Evolutionary conservation across 2,329 filamentous ascomycete species (phyloP).

Genomic region (Ophiocordyceps australis): DNA sequence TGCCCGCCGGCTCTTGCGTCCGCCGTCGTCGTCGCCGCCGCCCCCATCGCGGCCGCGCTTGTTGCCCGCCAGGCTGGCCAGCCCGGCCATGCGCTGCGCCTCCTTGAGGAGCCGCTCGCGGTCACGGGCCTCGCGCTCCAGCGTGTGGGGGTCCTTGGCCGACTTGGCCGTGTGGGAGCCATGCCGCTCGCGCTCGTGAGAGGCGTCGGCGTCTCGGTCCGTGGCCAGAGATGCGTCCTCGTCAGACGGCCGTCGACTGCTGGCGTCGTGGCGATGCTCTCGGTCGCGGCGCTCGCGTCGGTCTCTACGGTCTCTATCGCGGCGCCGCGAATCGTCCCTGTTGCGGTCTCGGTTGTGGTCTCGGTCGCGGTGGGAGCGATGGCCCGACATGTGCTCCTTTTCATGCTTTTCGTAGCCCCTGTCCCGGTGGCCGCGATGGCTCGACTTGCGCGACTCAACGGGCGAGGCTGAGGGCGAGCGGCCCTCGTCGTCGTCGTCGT

Average conservation of each 20-base stretch:
- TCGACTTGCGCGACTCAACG: conserved; percentile 34
- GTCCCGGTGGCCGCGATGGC: conserved; percentile 43
- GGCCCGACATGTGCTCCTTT: conserved; percentile 19
- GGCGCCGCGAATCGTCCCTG: conserved; percentile 8
- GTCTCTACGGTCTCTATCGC: conserved; percentile 14
- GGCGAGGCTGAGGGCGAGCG: conserved; percentile 49
- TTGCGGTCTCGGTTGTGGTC: conserved; percentile 24
- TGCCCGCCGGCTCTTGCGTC: conserved; percentile 17
- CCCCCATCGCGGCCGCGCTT: conserved; percentile 32
- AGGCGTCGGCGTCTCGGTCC: conserved; percentile 21
- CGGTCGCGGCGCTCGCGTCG: conserved; percentile 9
- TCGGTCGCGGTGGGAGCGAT: conserved; percentile 18
- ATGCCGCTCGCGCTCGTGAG: conserved; percentile 17
- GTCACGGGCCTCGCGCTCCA: conserved; percentile 49
- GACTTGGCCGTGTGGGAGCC: conserved; percentile 13
- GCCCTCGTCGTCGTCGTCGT: conserved; percentile 27
- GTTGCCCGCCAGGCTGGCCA: conserved; percentile 24
- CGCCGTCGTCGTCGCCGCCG: conserved; percentile 19
- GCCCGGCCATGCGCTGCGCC: conserved; percentile 39
- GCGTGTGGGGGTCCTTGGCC: conserved; percentile 42
- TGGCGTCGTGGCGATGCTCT: conserved; percentile 12
- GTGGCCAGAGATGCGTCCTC: conserved; percentile 10
- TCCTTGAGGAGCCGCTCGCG: conserved; percentile 51
- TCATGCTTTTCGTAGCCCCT: conserved; percentile 28
- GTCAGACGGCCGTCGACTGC: conserved; percentile 13